A percentile compares a stretch with the other conserved stretches of the same genome.
phyloP scores from a whole-genome alignment of 2,329 filamentous ascomycete genomes.

The Furcasterigmium furcatum region DNA sequence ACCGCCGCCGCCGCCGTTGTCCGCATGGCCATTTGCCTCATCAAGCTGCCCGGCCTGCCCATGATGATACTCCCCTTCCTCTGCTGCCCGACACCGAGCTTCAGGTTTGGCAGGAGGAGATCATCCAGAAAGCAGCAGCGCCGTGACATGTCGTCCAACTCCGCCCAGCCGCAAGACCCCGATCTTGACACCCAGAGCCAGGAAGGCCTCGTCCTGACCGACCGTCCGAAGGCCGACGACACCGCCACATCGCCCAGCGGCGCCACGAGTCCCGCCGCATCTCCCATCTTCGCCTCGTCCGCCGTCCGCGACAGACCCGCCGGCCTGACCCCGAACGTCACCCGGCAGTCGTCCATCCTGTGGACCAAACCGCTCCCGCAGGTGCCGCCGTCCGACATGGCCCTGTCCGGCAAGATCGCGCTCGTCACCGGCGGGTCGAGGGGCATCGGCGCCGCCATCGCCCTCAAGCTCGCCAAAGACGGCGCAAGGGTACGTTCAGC shows the following conservation, averaged over 20 bases:
- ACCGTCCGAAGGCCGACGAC: not conserved
- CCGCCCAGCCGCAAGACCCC: no score
- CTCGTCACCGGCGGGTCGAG: slow-evolving; percentile 35
- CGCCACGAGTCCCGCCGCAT: not conserved
- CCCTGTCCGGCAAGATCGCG: slow-evolving; percentile 13
- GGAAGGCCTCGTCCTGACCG: not conserved
- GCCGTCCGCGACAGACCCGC: not conserved
- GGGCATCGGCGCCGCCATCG: slow-evolving; percentile 58
- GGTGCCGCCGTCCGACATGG: slow-evolving; percentile 13
- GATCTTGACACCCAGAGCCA: slow-evolving; percentile 1
- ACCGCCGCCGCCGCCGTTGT: not conserved
- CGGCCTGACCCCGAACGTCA: not conserved
- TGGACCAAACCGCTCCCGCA: slow-evolving; percentile 14
- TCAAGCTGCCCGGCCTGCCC: not conserved
- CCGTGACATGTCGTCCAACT: no score
- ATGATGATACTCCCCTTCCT: slow-evolving; percentile 1
- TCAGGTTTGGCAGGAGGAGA: not conserved
- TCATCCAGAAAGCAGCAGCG: not conserved
- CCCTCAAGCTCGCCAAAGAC: slow-evolving; percentile 50
- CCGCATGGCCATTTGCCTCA: not conserved
- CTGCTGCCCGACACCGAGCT: slow-evolving; percentile 1
- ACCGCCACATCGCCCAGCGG: not conserved
- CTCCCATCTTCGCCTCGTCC: not conserved
- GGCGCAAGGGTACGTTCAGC: slow-evolving; percentile 46
- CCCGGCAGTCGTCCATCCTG: slow-evolving; percentile 7